Evolutionary conservation across 192 early-diverging fungal genomes (phyloP).

Genomic region (Chytriomyces sp.): DNA sequence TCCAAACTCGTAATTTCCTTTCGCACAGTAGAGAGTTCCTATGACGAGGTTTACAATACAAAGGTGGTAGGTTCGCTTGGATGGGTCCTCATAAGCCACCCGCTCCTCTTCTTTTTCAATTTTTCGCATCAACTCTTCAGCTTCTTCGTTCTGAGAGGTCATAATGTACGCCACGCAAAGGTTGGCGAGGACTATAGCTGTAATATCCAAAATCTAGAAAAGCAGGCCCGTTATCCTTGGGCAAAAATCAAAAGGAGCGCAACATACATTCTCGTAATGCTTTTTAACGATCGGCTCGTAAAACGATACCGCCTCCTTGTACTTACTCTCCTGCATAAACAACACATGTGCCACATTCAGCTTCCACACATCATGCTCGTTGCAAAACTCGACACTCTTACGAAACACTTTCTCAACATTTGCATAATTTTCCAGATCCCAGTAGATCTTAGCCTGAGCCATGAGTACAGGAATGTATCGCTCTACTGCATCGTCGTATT

Average conservation of each 20-base stretch:
- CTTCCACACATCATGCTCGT: slow-evolving; percentile 70
- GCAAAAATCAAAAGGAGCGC: not conserved
- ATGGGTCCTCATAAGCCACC: slow-evolving; percentile 58
- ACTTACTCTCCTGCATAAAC: slow-evolving; percentile 70
- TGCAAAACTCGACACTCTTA: slow-evolving; percentile 67
- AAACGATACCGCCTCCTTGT: slow-evolving; percentile 69
- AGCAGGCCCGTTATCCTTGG: not conserved
- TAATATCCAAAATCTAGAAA: slow-evolving; percentile 56
- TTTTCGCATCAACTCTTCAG: slow-evolving; percentile 66
- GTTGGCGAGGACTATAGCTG: slow-evolving; percentile 67
- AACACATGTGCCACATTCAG: slow-evolving; percentile 69
- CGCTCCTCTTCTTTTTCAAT: slow-evolving; percentile 72
- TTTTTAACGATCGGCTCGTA: slow-evolving; percentile 69
- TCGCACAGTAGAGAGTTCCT: slow-evolving; percentile 68
- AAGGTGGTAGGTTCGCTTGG: slow-evolving; percentile 60
- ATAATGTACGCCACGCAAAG: slow-evolving; percentile 68
- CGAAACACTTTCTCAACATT: slow-evolving; percentile 68
- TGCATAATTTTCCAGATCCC: slow-evolving; percentile 65
- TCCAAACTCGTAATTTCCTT: slow-evolving; percentile 71
- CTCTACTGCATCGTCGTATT: slow-evolving; percentile 64
- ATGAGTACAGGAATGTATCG: slow-evolving; percentile 66
- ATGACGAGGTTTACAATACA: slow-evolving; percentile 71
- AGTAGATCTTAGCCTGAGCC: slow-evolving; percentile 70
- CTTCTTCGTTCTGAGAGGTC: slow-evolving; percentile 70
- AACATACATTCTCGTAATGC: slow-evolving; percentile 58